Percentiles rank a stretch among this genome's conserved stretches.
phyloP scores from a whole-genome alignment of 1,139 yeast genomes.

The Hyphopichia khmerensis region DNA sequence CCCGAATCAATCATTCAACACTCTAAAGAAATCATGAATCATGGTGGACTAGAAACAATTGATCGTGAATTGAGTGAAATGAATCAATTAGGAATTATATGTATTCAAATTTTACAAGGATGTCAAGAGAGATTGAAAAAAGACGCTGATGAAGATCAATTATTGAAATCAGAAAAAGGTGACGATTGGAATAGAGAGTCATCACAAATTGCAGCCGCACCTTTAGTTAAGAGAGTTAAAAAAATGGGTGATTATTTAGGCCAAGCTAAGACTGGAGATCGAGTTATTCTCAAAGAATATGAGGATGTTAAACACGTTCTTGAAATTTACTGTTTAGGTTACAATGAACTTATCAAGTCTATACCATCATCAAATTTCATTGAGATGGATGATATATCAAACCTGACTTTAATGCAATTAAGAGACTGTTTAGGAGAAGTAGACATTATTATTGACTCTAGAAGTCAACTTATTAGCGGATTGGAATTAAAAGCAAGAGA shows the following conservation, averaged over 20 bases:
- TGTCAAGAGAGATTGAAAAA: conserved; percentile 46
- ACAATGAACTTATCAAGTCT: conserved; percentile 36
- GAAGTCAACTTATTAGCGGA: conserved; percentile 40
- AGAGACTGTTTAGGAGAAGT: conserved; percentile 35
- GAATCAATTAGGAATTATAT: conserved; percentile 36
- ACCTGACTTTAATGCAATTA: conserved; percentile 37
- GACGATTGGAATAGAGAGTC: conserved; percentile 54
- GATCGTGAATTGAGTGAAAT: conserved; percentile 48
- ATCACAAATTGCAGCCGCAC: conserved; percentile 38
- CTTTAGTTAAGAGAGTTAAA: conserved; percentile 36
- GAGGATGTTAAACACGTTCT: conserved; percentile 42
- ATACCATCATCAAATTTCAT: conserved; percentile 52
- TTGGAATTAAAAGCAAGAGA: conserved; percentile 47
- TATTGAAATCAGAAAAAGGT: conserved; percentile 49
- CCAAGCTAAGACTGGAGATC: conserved; percentile 67
- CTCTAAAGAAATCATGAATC: conserved; percentile 50
- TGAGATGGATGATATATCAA: conserved; percentile 40
- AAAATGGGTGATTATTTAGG: conserved; percentile 49
- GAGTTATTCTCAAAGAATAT: conserved; percentile 44
- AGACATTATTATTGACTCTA: conserved; percentile 22
- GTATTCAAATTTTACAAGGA: conserved; percentile 39
- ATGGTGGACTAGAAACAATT: conserved; percentile 53
- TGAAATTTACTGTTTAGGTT: conserved; percentile 44
- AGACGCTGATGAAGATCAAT: conserved; percentile 58
- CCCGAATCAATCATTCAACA: conserved; percentile 60